phyloP scores from a whole-genome alignment of 176 grass and related monocot genomes.

The Aechmea fasciata region DNA sequence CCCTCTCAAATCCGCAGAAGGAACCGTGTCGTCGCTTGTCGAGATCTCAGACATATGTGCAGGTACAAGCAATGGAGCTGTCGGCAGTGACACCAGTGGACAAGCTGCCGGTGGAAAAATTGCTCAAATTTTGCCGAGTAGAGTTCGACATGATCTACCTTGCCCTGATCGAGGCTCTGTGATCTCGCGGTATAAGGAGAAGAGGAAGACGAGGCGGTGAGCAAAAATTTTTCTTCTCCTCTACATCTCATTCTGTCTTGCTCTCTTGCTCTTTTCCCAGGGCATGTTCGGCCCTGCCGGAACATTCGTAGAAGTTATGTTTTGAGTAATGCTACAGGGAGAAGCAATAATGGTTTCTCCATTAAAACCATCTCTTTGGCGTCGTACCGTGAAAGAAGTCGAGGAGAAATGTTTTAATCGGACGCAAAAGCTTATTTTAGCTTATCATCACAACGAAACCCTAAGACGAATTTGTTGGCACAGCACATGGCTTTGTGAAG shows the following conservation, averaged over 20 bases:
- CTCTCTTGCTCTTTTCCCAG: neutral
- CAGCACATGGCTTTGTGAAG: too few species aligned
- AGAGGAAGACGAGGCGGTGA: conserved; percentile 91
- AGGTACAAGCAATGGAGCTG: conserved; percentile 13
- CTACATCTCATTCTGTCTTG: neutral
- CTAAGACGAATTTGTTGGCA: neutral
- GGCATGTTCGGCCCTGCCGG: neutral
- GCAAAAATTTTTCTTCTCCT: neutral
- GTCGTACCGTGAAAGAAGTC: too few species aligned
- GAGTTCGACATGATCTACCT: conserved; percentile 31
- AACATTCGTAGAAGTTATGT: neutral
- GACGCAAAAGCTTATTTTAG: neutral
- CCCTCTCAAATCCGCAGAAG: conserved; percentile 23
- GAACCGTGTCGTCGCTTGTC: conserved; percentile 33
- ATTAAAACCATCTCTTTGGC: too few species aligned
- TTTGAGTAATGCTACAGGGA: too few species aligned
- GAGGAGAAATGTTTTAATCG: too few species aligned
- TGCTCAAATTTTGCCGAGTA: conserved; percentile 30
- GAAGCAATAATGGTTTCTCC: too few species aligned
- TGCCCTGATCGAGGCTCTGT: conserved; percentile 50
- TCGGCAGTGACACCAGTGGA: neutral
- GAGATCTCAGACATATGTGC: conserved; percentile 36
- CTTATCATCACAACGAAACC: neutral
- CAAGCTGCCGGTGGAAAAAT: neutral
- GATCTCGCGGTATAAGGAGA: conserved; percentile 87